phyloP scores from a whole-genome alignment of 495 filamentous ascomycete species.

The Copromyces sp. region DNA sequence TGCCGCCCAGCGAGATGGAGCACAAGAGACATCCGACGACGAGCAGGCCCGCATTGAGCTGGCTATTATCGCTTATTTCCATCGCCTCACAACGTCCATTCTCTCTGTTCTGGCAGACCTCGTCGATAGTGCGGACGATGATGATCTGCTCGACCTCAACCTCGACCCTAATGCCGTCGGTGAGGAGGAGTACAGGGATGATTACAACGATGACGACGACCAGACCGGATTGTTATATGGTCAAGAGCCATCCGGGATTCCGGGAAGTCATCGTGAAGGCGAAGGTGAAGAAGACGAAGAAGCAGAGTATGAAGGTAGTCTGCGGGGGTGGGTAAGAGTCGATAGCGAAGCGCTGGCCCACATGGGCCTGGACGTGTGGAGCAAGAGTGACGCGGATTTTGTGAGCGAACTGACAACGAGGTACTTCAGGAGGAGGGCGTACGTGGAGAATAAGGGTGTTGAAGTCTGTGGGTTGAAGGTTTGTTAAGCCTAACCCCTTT shows the following conservation, averaged over 20 bases:
- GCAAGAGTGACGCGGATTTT: conserved; percentile 62
- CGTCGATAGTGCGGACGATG: conserved; percentile 47
- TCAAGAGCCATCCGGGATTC: neutral
- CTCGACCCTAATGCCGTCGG: conserved; percentile 14
- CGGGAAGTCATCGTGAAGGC: neutral
- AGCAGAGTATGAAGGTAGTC: conserved; percentile 11
- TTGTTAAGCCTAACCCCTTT: conserved; percentile 33
- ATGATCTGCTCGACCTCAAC: conserved; percentile 36
- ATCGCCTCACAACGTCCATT: conserved; percentile 66
- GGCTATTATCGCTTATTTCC: conserved; percentile 84
- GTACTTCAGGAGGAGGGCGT: conserved; percentile 63
- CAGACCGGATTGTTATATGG: conserved; percentile 14
- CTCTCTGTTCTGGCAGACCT: conserved; percentile 60
- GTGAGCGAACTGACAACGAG: conserved; percentile 52
- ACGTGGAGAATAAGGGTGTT: conserved; percentile 60
- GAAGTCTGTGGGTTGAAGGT: conserved; percentile 76
- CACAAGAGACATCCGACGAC: conserved; percentile 10
- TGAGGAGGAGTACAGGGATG: conserved; percentile 3
- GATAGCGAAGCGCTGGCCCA: conserved; percentile 59
- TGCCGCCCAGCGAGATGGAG: conserved; percentile 15
- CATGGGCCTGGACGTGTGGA: conserved; percentile 87
- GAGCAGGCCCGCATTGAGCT: conserved; percentile 46
- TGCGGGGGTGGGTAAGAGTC: conserved; percentile 41
- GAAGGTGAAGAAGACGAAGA: conserved; percentile 20
- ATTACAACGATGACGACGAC: conserved; percentile 16